A percentile compares a stretch with the other conserved stretches of the same genome.
Evolutionary conservation across 768 basidiomycete genomes (phyloP).

Genomic region (Lactarius sanguifluus): DNA sequence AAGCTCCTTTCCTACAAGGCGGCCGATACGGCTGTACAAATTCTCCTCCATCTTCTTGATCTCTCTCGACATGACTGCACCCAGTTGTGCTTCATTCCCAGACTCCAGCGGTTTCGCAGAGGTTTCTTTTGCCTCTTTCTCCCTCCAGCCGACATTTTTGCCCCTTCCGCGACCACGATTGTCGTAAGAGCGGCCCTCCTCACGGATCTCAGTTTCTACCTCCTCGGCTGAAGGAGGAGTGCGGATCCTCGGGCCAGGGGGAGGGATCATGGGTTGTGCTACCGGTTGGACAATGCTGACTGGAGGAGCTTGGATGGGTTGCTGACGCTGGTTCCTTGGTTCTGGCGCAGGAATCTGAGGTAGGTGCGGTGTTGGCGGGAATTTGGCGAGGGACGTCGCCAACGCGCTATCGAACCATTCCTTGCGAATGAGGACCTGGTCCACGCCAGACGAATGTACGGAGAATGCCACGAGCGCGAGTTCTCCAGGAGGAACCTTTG

Average conservation of each 20-base stretch:
- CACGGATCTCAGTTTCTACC: conserved; percentile 62
- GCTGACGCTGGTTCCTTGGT: conserved; percentile 29
- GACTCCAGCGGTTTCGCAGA: conserved; percentile 40
- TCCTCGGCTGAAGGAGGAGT: conserved; percentile 73
- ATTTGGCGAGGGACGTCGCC: conserved; percentile 54
- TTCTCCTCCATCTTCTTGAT: conserved; percentile 83
- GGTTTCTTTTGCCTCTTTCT: conserved; percentile 51
- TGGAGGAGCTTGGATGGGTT: conserved; percentile 26
- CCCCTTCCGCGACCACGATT: conserved; percentile 51
- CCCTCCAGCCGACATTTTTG: conserved; percentile 65
- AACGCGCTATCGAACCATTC: conserved; percentile 83
- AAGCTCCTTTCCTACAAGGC: conserved; percentile 81
- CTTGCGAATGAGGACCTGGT: conserved; percentile 81
- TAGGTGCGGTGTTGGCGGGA: conserved; percentile 47
- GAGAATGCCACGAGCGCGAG: conserved; percentile 83
- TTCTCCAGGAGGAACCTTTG: conserved; percentile 73
- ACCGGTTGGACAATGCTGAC: conserved; percentile 24
- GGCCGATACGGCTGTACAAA: conserved; percentile 72
- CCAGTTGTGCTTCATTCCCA: conserved; percentile 51
- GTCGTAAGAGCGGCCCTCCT: conserved; percentile 55
- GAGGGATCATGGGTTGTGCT: conserved; percentile 35
- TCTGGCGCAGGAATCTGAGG: conserved; percentile 34
- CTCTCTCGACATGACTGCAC: conserved; percentile 65
- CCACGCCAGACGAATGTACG: conserved; percentile 87
- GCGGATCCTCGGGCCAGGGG: conserved; percentile 43